Evolutionary conservation across 75 land plant species (phyloP), one percentile per base, ranked within the genome.

Genomic region (Adiantum capillusveneris): DNA sequence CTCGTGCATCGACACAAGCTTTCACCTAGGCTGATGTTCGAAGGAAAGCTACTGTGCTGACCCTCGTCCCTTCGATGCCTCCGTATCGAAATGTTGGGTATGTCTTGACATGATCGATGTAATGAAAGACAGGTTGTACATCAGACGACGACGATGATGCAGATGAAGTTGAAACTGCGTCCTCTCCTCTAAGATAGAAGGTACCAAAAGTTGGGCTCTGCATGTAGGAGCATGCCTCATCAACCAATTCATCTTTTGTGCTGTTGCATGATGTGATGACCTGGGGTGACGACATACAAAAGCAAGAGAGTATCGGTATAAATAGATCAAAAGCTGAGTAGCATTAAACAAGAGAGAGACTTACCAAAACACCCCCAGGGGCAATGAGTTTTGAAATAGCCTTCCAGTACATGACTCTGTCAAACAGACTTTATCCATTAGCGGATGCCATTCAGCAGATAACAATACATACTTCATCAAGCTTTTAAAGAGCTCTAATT

Each of bases 11-110:
- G n/a, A n/a, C n/a, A 46, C 49, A 46, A 46, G 49, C 49, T 46
- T n/a, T 5, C 21, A 46, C 49, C 21, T 46, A 46, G n/a, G 49
- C 49, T 46, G 49, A 6, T 46, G 49, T 74, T 31, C 80, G 65
- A 26, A 79, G 60, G 69, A 94, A 84, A 52, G 96, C 96, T 24
- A 94, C 96, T 17, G 96, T 94, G 43, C 84, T 78, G 53, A 94
- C 99, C 31, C 82, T 83, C 1, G 84, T 86, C 30, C 99, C 99
- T 29, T 79, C 96, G 1, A 70, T 68, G 52, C 99, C 99, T 31
- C 84, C 99, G 56, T 84, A 94, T 63, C 76, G 83, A 75, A 89
- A 81, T 0, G 96, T 90, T 24, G 99, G 99, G 54, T 94, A 94
- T 6, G 94, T 70, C 26, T 80, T 79, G 18, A 90, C 64, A 63